These are phyloP conservation scores for Lasiodiplodia citricola DNA, from an alignment of 2,329 filamentous ascomycete species.

Conservation along the genomic window DNA sequence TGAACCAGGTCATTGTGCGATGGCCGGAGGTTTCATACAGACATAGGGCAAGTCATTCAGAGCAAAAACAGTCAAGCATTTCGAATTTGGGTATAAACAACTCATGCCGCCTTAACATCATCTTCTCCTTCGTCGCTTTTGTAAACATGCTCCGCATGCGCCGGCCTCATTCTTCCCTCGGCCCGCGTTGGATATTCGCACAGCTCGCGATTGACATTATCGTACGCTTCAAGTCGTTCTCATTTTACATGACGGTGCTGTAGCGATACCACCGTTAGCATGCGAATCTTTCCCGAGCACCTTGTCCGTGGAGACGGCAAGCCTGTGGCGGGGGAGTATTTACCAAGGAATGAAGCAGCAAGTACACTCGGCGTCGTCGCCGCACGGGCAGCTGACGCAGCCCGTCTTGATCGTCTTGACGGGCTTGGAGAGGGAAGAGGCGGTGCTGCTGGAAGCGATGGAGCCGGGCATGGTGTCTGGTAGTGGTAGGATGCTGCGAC, in stretches of 20 bases:
- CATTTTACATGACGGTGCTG: conserved; percentile 16
- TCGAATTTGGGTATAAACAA: conserved; percentile 13
- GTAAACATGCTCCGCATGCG: neutral
- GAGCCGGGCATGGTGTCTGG: conserved; percentile 18
- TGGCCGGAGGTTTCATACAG: neutral
- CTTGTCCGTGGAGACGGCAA: neutral
- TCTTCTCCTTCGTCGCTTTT: neutral
- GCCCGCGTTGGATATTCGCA: neutral
- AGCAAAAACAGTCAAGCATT: neutral
- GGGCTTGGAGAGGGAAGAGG: conserved; percentile 23
- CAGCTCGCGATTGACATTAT: neutral
- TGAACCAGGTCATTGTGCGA: too few species aligned
- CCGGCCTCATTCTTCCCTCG: neutral
- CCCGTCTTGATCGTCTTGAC: conserved; percentile 26
- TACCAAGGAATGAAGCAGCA: conserved; percentile 26
- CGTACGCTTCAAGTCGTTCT: neutral
- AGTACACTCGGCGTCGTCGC: conserved; percentile 27
- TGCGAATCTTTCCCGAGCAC: neutral
- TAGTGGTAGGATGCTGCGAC: neutral
- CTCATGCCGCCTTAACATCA: neutral
- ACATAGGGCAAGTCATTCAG: neutral
- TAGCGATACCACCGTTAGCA: neutral
- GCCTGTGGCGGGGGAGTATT: conserved; percentile 25
- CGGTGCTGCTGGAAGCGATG: conserved; percentile 1
- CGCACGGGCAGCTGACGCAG: conserved; percentile 27